These are phyloP conservation scores for Urochloa ruziziensis DNA, from an alignment of 176 grass and related monocot genomes.

Conservation along the genomic window DNA sequence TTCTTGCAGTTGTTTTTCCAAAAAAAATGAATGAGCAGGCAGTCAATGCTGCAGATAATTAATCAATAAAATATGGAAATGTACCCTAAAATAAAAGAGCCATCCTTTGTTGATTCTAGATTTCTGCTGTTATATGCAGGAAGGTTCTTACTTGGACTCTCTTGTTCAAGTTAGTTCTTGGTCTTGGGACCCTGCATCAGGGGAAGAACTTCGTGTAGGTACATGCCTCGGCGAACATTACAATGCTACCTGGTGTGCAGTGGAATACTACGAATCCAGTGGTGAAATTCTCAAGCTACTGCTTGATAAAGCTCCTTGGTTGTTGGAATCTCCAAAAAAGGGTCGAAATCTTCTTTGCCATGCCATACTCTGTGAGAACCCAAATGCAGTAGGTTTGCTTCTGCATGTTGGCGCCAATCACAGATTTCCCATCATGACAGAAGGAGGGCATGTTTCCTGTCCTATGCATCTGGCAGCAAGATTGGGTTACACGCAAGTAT, in stretches of 20 bases:
- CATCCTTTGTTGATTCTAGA: neutral
- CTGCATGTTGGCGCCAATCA: conserved; percentile 48
- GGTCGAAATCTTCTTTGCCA: conserved; percentile 66
- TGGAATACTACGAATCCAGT: conserved; percentile 59
- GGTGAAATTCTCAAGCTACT: conserved; percentile 55
- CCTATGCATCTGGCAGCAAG: conserved; percentile 62
- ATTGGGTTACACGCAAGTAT: conserved; percentile 38
- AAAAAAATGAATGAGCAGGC: neutral
- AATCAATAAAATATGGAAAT: neutral
- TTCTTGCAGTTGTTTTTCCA: neutral
- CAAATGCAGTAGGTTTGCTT: conserved; percentile 46
- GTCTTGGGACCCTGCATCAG: conserved; percentile 54
- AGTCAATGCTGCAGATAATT: neutral
- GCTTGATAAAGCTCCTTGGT: conserved; percentile 46
- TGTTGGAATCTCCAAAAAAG: conserved; percentile 52
- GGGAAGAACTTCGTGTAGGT: conserved; percentile 63
- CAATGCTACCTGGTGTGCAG: conserved; percentile 53
- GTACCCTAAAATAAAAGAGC: neutral
- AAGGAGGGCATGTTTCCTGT: conserved; percentile 26
- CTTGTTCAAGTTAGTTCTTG: conserved; percentile 53
- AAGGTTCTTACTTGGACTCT: conserved; percentile 47
- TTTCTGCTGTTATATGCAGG: conserved; percentile 22
- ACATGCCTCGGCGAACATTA: conserved; percentile 57
- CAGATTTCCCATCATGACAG: conserved; percentile 55
- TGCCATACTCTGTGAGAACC: conserved; percentile 67